A percentile compares a stretch with the other conserved stretches of the same genome.
These are phyloP conservation scores for Aspergillus hiratsukae DNA, from an alignment of 2,329 filamentous ascomycete species.

Conservation along the genomic window DNA sequence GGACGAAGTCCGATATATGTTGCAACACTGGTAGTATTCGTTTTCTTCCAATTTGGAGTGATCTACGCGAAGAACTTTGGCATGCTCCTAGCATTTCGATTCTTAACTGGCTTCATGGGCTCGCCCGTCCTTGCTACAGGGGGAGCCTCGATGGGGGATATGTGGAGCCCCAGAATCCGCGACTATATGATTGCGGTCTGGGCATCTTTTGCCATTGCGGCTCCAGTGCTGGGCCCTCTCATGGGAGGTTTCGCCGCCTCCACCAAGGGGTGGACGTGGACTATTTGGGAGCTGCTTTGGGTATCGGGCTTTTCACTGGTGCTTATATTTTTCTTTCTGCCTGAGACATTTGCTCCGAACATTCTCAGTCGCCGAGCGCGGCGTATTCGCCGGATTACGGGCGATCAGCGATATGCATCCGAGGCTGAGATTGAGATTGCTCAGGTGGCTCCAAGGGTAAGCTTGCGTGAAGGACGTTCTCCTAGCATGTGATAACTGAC, in stretches of 20 bases:
- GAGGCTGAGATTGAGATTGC: slow-evolving; percentile 35
- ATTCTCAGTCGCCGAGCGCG: slow-evolving; percentile 17
- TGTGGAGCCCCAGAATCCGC: slow-evolving; percentile 35
- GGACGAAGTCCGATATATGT: slow-evolving; percentile 50
- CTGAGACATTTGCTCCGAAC: slow-evolving; percentile 25
- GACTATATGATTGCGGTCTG: slow-evolving; percentile 58
- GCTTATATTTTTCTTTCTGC: slow-evolving; percentile 30
- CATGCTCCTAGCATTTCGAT: slow-evolving; percentile 51
- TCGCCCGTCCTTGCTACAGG: slow-evolving; percentile 44
- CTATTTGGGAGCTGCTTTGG: slow-evolving; percentile 60
- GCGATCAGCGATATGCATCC: slow-evolving; percentile 36
- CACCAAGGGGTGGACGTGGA: slow-evolving; percentile 58
- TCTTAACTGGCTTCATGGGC: slow-evolving; percentile 50
- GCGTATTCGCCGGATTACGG: slow-evolving; percentile 33
- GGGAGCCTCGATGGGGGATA: slow-evolving; percentile 42
- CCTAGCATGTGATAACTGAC: not conserved
- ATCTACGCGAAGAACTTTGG: slow-evolving; percentile 49
- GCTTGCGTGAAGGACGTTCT: not conserved
- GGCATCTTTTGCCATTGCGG: slow-evolving; percentile 45
- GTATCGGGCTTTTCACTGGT: slow-evolving; percentile 54
- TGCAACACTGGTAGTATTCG: slow-evolving; percentile 45
- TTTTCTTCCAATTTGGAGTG: slow-evolving; percentile 47
- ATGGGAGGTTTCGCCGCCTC: slow-evolving; percentile 57
- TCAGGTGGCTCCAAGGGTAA: slow-evolving; percentile 27
- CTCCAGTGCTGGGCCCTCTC: slow-evolving; percentile 57